These are phyloP conservation scores for Eucalyptus regnans DNA, from an alignment of 345 rosid species.

Conservation along the genomic window DNA sequence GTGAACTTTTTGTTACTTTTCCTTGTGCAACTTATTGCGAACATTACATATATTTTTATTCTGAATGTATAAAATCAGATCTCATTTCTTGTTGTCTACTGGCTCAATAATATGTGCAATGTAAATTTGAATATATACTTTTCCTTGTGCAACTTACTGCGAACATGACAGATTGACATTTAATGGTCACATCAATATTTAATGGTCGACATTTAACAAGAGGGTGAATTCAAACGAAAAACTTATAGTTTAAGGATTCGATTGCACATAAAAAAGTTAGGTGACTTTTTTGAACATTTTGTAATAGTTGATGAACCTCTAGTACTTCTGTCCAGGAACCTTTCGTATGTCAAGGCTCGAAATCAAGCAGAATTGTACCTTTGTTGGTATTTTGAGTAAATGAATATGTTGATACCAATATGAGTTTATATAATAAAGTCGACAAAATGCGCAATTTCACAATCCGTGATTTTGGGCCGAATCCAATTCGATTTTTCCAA, in stretches of 20 bases:
- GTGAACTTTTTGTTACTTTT: too few relatives aligned
- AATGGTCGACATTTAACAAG: not conserved
- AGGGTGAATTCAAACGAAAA: not conserved
- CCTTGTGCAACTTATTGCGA: too few relatives aligned
- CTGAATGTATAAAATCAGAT: too few relatives aligned
- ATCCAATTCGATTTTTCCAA: not conserved
- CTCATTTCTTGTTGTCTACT: too few relatives aligned
- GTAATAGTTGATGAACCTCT: not conserved
- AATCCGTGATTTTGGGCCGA: not conserved
- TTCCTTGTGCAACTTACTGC: too few relatives aligned
- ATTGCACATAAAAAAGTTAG: rapidly evolving
- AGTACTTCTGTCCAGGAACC: not conserved
- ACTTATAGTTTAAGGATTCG: not conserved
- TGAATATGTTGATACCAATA: not conserved
- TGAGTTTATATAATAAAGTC: not conserved
- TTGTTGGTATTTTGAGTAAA: not conserved
- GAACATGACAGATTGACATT: not conserved
- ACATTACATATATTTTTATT: too few relatives aligned
- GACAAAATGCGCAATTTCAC: not conserved
- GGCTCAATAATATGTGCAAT: too few relatives aligned
- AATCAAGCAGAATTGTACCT: not conserved
- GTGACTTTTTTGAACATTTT: not conserved
- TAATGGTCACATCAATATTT: not conserved
- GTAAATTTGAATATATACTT: too few relatives aligned
- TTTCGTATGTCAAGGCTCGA: not conserved